phyloP scores from a whole-genome alignment of 306 rosid genomes.

The Acacia confusa region DNA sequence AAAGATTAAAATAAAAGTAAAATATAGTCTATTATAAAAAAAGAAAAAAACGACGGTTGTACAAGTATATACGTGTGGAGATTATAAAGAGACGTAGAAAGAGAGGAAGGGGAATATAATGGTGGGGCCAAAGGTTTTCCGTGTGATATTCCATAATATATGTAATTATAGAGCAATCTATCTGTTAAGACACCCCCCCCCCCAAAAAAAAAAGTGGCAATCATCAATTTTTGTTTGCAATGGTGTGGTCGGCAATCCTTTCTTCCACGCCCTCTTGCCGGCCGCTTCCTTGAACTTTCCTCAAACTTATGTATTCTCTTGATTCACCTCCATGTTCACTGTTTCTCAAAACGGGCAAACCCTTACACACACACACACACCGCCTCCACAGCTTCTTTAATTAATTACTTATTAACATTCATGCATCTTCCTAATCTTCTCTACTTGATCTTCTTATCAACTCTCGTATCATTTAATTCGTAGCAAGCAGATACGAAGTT shows the following conservation, averaged over 20 bases:
- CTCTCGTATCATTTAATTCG: background rate
- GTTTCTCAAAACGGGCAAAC: background rate
- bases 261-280: constrained; percentile 39
- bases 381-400: background rate
- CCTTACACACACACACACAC: too few relatives aligned
- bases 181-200: background rate
- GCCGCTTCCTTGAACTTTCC: constrained; percentile 22
- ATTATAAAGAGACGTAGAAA: background rate
- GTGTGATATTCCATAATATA: constrained; percentile 18
- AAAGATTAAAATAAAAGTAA: background rate
- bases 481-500: background rate
- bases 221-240: constrained; percentile 35
- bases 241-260: constrained; percentile 66
- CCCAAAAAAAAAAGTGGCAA: constrained; percentile 24
- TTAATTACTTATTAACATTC: too few relatives aligned
- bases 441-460: background rate
- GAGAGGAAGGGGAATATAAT: background rate
- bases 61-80: background rate
- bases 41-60: background rate
- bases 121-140: constrained; percentile 7
- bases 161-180: constrained; percentile 25
- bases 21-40: background rate
- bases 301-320: background rate
- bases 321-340: background rate
- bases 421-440: background rate